These are phyloP conservation scores for Arachnomyces sp. DNA, from an alignment of 2,329 filamentous ascomycete genomes.

Conservation along the genomic window DNA sequence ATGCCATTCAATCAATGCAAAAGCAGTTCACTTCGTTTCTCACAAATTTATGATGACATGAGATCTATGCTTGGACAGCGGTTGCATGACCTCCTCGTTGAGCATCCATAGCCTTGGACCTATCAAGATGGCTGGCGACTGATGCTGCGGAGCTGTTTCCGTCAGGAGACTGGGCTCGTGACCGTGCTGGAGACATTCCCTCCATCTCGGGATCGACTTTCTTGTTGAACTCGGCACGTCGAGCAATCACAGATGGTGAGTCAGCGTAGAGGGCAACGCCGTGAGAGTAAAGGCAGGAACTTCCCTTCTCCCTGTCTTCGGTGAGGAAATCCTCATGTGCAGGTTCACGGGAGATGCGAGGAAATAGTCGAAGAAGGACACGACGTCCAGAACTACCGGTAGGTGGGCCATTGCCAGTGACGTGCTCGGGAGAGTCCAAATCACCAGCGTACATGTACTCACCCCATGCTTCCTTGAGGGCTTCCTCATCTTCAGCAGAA, in stretches of 20 bases:
- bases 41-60: too few species aligned
- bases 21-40: too few species aligned
- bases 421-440: not conserved
- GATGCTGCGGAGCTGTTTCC: too few species aligned
- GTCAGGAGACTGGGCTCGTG: too few species aligned
- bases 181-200: slow-evolving; percentile 8
- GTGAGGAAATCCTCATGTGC: slow-evolving; percentile 39
- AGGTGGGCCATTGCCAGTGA: slow-evolving; percentile 8
- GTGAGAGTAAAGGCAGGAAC: slow-evolving; percentile 39
- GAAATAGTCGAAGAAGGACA: slow-evolving; percentile 44
- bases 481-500: slow-evolving; percentile 26
- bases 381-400: slow-evolving; percentile 25
- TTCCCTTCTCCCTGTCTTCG: slow-evolving; percentile 37
- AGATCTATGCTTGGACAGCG: too few species aligned
- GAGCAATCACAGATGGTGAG: slow-evolving; percentile 33
- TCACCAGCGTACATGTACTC: slow-evolving; percentile 21
- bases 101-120: too few species aligned
- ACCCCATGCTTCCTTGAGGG: slow-evolving; percentile 28
- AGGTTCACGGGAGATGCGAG: slow-evolving; percentile 44
- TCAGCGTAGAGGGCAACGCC: slow-evolving; percentile 45
- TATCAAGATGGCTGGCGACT: too few species aligned
- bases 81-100: too few species aligned
- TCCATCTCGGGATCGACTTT: slow-evolving; percentile 15
- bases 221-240: slow-evolving; percentile 32
- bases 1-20: too few species aligned